phyloP scores from a whole-genome alignment of 257 asterid genomes.

The Salvia hispanica region DNA sequence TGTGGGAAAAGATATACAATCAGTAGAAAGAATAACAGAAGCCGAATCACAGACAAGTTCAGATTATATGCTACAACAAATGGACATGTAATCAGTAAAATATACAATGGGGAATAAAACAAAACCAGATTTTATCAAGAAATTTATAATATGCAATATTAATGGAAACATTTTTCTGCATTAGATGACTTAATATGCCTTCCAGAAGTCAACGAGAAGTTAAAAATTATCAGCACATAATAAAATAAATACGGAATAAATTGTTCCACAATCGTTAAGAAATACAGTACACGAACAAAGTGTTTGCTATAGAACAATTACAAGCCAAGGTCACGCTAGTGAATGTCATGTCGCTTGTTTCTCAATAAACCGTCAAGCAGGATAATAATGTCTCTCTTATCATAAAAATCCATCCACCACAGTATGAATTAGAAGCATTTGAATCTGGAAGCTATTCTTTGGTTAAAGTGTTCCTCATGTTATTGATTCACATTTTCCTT shows the following conservation, averaged over 20 bases:
- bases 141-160: too few species aligned
- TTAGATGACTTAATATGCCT: too few species aligned
- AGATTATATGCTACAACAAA: not conserved
- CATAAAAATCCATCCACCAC: not conserved
- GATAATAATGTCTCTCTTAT: not conserved
- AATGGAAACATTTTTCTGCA: too few species aligned
- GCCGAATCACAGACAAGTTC: slow-evolving; percentile 16
- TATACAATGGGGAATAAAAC: slow-evolving; percentile 2
- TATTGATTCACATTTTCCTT: not conserved
- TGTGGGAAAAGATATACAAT: slow-evolving; percentile 35
- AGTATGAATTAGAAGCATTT: not conserved
- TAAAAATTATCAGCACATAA: too few species aligned
- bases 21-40: slow-evolving; percentile 34
- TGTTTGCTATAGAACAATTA: too few species aligned
- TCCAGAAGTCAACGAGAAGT: too few species aligned
- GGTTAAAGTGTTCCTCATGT: not conserved
- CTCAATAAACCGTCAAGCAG: not conserved
- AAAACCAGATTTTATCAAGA: slow-evolving; percentile 1
- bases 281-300: too few species aligned
- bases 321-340: too few species aligned
- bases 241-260: too few species aligned
- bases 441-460: not conserved
- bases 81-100: slow-evolving; percentile 19
- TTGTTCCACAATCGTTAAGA: too few species aligned
- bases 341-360: too few species aligned